These are phyloP conservation scores for Tetracladium setigerum DNA, from an alignment of 495 filamentous ascomycete species.

Conservation along the genomic window DNA sequence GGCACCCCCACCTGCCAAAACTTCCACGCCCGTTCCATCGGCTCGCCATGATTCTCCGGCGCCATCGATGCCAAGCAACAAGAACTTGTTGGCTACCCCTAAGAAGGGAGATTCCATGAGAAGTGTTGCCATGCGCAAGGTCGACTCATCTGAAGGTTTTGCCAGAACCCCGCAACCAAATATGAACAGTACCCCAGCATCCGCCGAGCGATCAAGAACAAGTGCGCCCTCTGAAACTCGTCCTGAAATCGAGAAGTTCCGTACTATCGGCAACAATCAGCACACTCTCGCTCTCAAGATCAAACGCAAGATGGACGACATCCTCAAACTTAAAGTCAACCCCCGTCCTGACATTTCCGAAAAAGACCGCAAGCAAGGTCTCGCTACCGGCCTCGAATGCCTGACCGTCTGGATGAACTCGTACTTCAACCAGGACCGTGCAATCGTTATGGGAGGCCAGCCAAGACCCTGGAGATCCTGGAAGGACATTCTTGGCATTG, in stretches of 20 bases:
- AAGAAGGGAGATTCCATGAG: constrained; percentile 20
- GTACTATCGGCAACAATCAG: neutral
- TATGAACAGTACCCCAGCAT: constrained; percentile 13
- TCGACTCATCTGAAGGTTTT: constrained; percentile 18
- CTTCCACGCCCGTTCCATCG: too few species aligned
- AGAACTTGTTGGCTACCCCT: constrained; percentile 15
- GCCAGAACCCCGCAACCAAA: constrained; percentile 19
- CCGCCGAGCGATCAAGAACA: constrained; percentile 13
- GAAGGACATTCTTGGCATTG: constrained; percentile 17
- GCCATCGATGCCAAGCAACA: constrained; percentile 5
- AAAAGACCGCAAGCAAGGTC: constrained; percentile 22
- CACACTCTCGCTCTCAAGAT: constrained; percentile 1
- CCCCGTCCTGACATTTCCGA: constrained; percentile 3
- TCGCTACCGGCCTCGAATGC: constrained; percentile 32
- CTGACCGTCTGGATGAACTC: constrained; percentile 33
- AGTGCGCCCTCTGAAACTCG: constrained; percentile 6
- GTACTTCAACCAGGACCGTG: constrained; percentile 25
- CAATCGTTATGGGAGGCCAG: constrained; percentile 18
- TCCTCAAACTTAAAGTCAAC: constrained; percentile 9
- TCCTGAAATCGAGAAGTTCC: constrained; percentile 4
- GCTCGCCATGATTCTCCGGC: constrained; percentile 5
- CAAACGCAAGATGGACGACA: constrained; percentile 20
- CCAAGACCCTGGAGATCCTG: constrained; percentile 18
- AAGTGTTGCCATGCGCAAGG: constrained; percentile 18
- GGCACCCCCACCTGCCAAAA: too few species aligned